Conservation (phyloP, 225 moss, liverwort and hornwort species). For the Asterella californica region DNA sequence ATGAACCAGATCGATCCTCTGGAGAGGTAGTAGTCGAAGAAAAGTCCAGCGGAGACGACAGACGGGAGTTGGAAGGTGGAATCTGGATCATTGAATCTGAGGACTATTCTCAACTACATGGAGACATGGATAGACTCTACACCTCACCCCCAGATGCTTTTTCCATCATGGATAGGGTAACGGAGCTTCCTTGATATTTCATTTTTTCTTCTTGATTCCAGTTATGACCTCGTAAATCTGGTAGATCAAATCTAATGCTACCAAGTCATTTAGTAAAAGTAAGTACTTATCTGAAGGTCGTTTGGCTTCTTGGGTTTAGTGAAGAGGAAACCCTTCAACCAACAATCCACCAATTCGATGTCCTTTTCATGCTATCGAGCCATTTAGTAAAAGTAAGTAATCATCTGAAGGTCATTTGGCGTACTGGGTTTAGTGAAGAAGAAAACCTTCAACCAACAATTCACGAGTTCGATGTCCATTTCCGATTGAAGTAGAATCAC, state of each 20-base stretch:
- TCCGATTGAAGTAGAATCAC: background rate
- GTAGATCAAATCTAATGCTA: background rate
- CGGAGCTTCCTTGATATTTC: too few relatives aligned
- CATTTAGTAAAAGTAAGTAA: background rate
- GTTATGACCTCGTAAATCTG: background rate
- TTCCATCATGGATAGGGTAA: slow-evolving; percentile 79
- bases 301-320: background rate
- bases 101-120: slow-evolving; percentile 49
- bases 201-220: too few relatives aligned
- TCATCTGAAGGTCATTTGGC: background rate
- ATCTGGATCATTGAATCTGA: slow-evolving; percentile 44
- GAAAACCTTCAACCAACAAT: background rate
- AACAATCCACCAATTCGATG: background rate
- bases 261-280: background rate
- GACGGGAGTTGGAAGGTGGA: slow-evolving; percentile 13
- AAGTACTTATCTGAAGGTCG: background rate
- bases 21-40: background rate
- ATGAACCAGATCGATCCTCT: background rate
- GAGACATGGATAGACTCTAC: slow-evolving; percentile 59
- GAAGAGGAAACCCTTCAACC: background rate
- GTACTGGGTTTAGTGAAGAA: background rate
- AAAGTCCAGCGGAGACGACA: background rate
- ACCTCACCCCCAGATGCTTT: slow-evolving; percentile 42
- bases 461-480: background rate
- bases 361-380: background rate